These are phyloP conservation scores for Globisporangium splendens DNA, from an alignment of 352 stramenopile genomes.

Conservation along the genomic window DNA sequence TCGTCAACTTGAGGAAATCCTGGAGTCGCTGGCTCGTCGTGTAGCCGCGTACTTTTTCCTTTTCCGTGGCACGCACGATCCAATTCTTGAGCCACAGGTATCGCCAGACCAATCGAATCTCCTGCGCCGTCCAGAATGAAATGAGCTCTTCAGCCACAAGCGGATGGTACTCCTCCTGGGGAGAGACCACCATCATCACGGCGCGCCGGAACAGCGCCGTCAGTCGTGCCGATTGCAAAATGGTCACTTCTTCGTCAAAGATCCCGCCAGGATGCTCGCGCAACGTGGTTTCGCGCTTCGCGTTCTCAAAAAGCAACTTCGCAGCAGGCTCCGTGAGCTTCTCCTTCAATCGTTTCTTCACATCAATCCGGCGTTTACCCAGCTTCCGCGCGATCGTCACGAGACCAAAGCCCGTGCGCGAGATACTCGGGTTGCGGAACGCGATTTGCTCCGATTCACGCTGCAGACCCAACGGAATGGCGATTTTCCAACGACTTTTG, in stretches of 20 bases:
- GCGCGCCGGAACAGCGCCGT: slow-evolving; percentile 74
- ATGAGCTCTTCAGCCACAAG: slow-evolving; percentile 80
- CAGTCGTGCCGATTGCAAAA: slow-evolving; percentile 48
- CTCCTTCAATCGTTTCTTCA: slow-evolving; percentile 76
- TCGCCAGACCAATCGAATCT: slow-evolving; percentile 78
- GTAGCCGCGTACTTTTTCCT: slow-evolving; percentile 66
- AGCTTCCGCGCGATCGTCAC: slow-evolving; percentile 63
- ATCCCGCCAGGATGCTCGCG: slow-evolving; percentile 37
- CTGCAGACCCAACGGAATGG: slow-evolving; percentile 57
- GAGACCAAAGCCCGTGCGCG: slow-evolving; percentile 53
- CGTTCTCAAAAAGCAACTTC: slow-evolving; percentile 51
- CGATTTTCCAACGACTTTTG: slow-evolving; percentile 56
- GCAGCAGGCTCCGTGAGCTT: slow-evolving; percentile 54
- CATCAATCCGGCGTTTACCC: slow-evolving; percentile 66
- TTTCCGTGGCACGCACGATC: slow-evolving; percentile 75
- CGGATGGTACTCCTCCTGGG: slow-evolving; percentile 68
- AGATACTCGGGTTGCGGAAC: slow-evolving; percentile 62
- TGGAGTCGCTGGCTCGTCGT: slow-evolving; percentile 57
- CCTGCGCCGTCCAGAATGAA: slow-evolving; percentile 66
- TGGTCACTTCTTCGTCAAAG: slow-evolving; percentile 68
- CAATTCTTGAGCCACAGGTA: slow-evolving; percentile 85
- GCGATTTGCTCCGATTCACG: slow-evolving; percentile 48
- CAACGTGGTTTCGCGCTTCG: slow-evolving; percentile 48
- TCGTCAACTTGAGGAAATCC: slow-evolving; percentile 67
- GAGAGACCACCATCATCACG: slow-evolving; percentile 78